Evolutionary conservation across 768 basidiomycete species (phyloP), one percentile per base, ranked within the genome.

Genomic region (Tubosaeta sp.): DNA sequence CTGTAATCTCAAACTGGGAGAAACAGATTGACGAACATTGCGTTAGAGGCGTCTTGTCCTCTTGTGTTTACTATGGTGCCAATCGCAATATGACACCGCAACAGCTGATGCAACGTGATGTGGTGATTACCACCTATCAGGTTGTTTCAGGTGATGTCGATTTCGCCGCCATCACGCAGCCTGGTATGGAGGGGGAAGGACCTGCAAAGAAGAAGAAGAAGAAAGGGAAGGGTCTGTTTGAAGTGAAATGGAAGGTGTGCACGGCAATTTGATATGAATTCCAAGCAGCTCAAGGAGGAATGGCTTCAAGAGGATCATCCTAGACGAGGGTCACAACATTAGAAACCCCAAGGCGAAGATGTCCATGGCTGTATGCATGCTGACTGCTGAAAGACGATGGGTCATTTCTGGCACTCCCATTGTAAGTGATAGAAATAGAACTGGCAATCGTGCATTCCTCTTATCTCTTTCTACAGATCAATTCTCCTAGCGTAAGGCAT

Each of bases 251-350:
- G 94, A 92, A 93, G 83, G 89, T 83, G 41, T 22, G 67, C 21
- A 11, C 34, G 7, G 6, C 16, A 13, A 14, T 16, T 21, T n/a
- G n/a, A 35, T 11, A 21, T 16, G 14, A 32, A 14, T 42, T 31
- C 12, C 21, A 25, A 16, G 34, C 11, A 46, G 39, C 49, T 53
- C 2, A 47, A 21, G 6, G 34, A 40, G 16, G n/a, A 6, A 1
- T 51, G 14, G 6, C 14, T 44, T 11, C 16, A 51, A 88, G 84
- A 76, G 94, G 51, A 65, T 94, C 36, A 81, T 95, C 19, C 72
- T 94, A 5, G 94, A 96, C 57, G 94, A 96, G 69, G 94, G 90
- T 0, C 94, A 96, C 62, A 83, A 64, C 22, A 86, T 96, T 55
- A 82, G 91, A 46, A 96, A 95, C 64, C 80, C 88, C 3, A 86